Evolutionary conservation across 192 early-diverging fungal genomes (phyloP), one percentile per base, ranked within the genome.

Genomic region (Pilaira anomala): DNA sequence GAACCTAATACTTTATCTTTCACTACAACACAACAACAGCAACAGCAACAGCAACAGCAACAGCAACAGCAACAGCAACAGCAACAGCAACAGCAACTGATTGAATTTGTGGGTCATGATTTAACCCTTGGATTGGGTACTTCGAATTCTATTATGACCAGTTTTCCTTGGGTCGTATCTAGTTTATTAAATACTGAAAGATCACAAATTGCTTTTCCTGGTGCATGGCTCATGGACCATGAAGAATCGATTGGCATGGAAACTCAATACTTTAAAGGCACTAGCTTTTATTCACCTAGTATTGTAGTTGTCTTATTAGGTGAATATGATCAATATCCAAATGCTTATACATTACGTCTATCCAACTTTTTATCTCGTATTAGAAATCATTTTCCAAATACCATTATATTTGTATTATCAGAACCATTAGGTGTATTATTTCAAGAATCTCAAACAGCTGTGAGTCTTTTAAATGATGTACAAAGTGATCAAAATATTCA

Each of bases 41-140:
- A 33, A 28, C 52, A 54, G 11, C 36, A 45, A n/a, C 18, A 44
- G 0, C 39, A 16, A 7, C 30, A 3, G 7, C 48, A 14, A 25
- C 36, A 33, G 36, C 30, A 19, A 5, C 7, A 36, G 33, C 11
- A 36, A 9, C 6, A 36, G 33, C 6, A 33, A 28, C 52, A 54
- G 11, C 36, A 45, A n/a, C 18, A 44, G 0, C 39, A 16, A 7
- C 30, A 3, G 7, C 48, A 14, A 25, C 36, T 53, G 26, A 45
- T 70, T 7, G 62, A 70, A 42, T 70, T 70, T 33, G 53, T 70
- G n/a, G 68, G 68, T 0, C 56, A 70, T 44, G 57, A 63, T 22
- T 45, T 65, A 16, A 70, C 62, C 9, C 22, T 60, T 4, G 57
- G 62, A 0, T 44, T 49, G 2, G 49, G 46, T 25, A 70, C 68